These are phyloP conservation scores for Aspergillus pseudoglaucus DNA, from an alignment of 2,329 filamentous ascomycete species.

Conservation along the genomic window DNA sequence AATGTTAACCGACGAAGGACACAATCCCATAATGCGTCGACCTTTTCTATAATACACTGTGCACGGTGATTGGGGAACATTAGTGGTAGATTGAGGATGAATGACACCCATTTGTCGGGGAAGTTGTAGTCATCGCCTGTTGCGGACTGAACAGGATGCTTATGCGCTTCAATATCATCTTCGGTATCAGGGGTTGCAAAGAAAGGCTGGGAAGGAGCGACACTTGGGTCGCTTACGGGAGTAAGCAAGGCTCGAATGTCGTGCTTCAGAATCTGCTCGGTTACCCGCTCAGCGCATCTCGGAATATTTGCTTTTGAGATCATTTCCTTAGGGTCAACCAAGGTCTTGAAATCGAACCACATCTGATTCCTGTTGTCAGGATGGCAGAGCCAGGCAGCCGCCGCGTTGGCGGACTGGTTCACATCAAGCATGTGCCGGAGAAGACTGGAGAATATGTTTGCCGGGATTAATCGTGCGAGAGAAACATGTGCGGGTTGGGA, in stretches of 20 bases:
- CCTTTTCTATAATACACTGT: conserved; percentile 40
- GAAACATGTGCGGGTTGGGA: conserved; percentile 80
- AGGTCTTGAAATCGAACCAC: conserved; percentile 70
- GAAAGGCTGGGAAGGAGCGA: conserved; percentile 24
- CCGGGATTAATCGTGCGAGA: conserved; percentile 78
- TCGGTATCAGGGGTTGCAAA: conserved; percentile 29
- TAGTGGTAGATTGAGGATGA: conserved; percentile 36
- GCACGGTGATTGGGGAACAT: conserved; percentile 37
- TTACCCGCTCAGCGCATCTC: conserved; percentile 28
- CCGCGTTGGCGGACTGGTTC: conserved; percentile 88
- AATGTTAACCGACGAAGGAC: conserved; percentile 40
- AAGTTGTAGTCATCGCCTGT: conserved; percentile 40
- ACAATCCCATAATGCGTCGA: conserved; percentile 39
- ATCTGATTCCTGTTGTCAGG: conserved; percentile 87
- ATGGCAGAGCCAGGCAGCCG: conserved; percentile 85
- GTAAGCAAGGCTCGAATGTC: conserved; percentile 39
- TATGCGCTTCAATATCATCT: conserved; percentile 24
- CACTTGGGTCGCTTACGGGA: conserved; percentile 30
- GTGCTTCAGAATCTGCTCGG: conserved; percentile 37
- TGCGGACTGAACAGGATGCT: conserved; percentile 30
- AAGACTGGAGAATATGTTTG: conserved; percentile 78
- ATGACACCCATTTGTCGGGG: conserved; percentile 43
- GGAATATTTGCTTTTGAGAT: conserved; percentile 37
- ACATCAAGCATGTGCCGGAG: conserved; percentile 82
- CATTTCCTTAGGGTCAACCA: conserved; percentile 36